Evolutionary conservation across 2,329 filamentous ascomycete genomes (phyloP).

Genomic region (Paradendryphiella salina): DNA sequence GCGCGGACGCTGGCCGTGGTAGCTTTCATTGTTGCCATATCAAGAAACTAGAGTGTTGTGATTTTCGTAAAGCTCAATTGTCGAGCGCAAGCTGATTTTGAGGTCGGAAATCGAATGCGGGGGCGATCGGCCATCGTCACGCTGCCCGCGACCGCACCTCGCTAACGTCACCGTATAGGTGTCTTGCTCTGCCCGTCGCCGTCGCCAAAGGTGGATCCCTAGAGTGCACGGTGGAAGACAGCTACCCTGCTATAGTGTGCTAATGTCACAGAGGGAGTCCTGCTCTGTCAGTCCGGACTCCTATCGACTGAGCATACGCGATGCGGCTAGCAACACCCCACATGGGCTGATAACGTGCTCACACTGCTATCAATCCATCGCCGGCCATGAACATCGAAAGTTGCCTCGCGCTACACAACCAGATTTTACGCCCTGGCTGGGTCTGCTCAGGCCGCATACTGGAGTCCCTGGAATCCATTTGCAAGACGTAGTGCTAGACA

Average conservation of each 20-base stretch:
- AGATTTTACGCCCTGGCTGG: not conserved
- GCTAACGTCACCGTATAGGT: not conserved
- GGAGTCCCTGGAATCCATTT: not conserved
- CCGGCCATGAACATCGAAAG: not conserved
- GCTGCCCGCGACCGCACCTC: not conserved
- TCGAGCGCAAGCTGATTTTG: not conserved
- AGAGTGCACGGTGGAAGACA: no score
- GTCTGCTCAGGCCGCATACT: not conserved
- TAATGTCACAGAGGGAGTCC: no score
- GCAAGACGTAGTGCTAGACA: not conserved
- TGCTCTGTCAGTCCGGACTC: no score
- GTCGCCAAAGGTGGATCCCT: not conserved
- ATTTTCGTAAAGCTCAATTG: not conserved
- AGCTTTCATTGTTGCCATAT: conserved; percentile 2
- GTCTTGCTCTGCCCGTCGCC: not conserved
- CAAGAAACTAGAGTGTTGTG: conserved; percentile 2
- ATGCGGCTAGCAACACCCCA: no score
- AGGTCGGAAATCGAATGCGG: conserved; percentile 1
- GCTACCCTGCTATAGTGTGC: no score
- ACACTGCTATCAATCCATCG: no score
- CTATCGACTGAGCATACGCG: no score
- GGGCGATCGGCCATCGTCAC: conserved; percentile 1
- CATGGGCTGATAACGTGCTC: no score
- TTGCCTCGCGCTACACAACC: not conserved
- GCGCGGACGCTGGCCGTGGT: conserved; percentile 8